phyloP scores from a whole-genome alignment of 495 filamentous ascomycete species.

The Echria macrotheca region DNA sequence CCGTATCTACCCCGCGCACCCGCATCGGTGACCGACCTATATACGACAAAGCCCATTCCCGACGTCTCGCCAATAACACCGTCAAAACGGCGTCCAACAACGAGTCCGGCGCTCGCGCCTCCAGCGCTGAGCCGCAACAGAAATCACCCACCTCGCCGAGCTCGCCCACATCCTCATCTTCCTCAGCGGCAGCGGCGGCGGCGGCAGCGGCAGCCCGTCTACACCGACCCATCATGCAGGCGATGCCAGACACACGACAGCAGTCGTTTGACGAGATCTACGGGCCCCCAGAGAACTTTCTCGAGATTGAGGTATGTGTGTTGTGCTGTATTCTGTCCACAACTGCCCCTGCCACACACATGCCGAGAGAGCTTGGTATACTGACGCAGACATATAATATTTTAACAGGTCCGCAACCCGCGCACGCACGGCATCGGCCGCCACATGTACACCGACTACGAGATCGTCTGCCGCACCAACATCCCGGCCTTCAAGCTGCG shows the following conservation, averaged over 20 bases:
- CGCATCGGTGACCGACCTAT: too few relatives aligned
- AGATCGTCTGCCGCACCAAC: constrained; percentile 94
- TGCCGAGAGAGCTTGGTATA: too few relatives aligned
- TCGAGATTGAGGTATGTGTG: constrained; percentile 83
- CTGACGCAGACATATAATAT: too few relatives aligned
- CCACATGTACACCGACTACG: constrained; percentile 97
- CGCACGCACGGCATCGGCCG: constrained; percentile 92
- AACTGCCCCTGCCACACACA: too few relatives aligned
- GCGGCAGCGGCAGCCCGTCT: constrained; percentile 39
- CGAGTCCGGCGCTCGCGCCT: constrained; percentile 19
- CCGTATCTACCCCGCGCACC: too few relatives aligned
- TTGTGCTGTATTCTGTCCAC: background rate
- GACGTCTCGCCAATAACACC: constrained; percentile 25
- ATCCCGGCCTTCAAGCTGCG: constrained; percentile 95
- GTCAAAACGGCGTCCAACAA: constrained; percentile 33
- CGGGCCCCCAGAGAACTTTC: constrained; percentile 95
- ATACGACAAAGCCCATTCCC: constrained; percentile 12
- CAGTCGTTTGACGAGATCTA: constrained; percentile 99
- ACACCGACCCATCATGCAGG: constrained; percentile 62
- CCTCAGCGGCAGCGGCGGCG: constrained; percentile 25
- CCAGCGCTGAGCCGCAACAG: constrained; percentile 17
- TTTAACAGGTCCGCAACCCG: constrained; percentile 79
- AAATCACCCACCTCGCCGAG: constrained; percentile 22
- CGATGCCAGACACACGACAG: constrained; percentile 76
- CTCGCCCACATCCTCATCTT: too few relatives aligned